Evolutionary conservation across 805 yeast species (phyloP), one percentile per base, ranked within the genome.

Genomic region (Yamadazyma laniorum): DNA sequence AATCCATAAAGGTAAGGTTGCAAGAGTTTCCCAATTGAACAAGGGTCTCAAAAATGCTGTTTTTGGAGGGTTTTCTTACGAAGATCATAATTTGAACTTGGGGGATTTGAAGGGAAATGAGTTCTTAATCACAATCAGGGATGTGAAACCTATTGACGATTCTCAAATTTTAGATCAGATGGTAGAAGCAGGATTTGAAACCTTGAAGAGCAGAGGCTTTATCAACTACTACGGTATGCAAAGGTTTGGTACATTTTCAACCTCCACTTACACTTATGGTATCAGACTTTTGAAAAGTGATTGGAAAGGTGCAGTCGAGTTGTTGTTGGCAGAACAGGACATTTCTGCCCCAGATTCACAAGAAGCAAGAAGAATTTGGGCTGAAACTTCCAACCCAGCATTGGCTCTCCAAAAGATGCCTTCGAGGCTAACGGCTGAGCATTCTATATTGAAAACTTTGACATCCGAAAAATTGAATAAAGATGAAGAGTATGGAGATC

Each of bases 171-270:
- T 79, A 16, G 76, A 75, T 28, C 14, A 14, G 9, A 65, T 71
- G 3, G 66, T 88, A 13, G 56, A 59, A 11, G 56, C 65, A 7
- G 74, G 88, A 18, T 70, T 90, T 47, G 55, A 67, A 4, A 74
- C 87, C 0, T 65, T 91, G 36, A 66, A 68, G 35, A 68, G 67
- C 1, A 68, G 74, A 19, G 99, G 99, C 0, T 93, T 87, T 53
- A 83, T 93, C 47, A 93, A 93, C 60, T 93, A 93, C 56, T 93
- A 76, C 58, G 99, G 99, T n/a, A 83, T 93, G 90, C 99, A 93
- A 67, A 72, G 99, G 55, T 93, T 93, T 59, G 99, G 99, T 19
- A 90, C 99, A 0, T 91, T 88, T 55, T 85, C 96, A 9, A 73
- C 89, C 19, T 87, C 98, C 2, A 90, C 99, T 0, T 97, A 93